Percentiles rank a stretch among this genome's conserved stretches.
These are phyloP conservation scores for Metschnikowia peoriensis DNA, from an alignment of 805 yeast genomes.

Conservation along the genomic window DNA sequence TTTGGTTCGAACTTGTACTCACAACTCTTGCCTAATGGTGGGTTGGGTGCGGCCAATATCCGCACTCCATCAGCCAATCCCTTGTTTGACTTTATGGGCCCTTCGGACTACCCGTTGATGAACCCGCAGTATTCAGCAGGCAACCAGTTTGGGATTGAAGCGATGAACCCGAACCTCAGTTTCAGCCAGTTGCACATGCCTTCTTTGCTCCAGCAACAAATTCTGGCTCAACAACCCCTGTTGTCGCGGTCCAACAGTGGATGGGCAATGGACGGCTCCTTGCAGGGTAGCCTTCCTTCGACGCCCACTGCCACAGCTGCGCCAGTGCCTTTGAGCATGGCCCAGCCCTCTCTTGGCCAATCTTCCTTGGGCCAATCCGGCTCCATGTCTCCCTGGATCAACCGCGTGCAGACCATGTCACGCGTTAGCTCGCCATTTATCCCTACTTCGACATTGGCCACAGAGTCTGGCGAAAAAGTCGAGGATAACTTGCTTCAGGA, in stretches of 20 bases:
- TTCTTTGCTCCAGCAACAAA: slow-evolving; percentile 34
- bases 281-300: slow-evolving; percentile 25
- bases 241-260: slow-evolving; percentile 36
- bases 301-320: slow-evolving; percentile 25
- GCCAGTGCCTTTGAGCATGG: slow-evolving; percentile 20
- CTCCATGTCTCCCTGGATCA: slow-evolving; percentile 43
- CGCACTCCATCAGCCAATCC: slow-evolving; percentile 19
- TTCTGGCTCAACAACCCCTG: slow-evolving; percentile 27
- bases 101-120: slow-evolving; percentile 16
- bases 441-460: slow-evolving; percentile 18
- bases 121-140: slow-evolving; percentile 23
- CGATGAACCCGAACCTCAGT: slow-evolving; percentile 14
- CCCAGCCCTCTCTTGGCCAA: slow-evolving; percentile 5
- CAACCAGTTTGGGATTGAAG: slow-evolving; percentile 29
- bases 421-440: slow-evolving; percentile 43
- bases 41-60: slow-evolving; percentile 29
- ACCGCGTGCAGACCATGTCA: slow-evolving; percentile 32
- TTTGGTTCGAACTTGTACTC: slow-evolving; percentile 24
- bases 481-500: slow-evolving; percentile 36
- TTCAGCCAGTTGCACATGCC: slow-evolving; percentile 28
- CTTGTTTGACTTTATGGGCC: slow-evolving; percentile 19
- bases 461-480: slow-evolving; percentile 6
- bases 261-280: slow-evolving; percentile 37
- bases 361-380: slow-evolving; percentile 32
- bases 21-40: slow-evolving; percentile 27